phyloP scores from a whole-genome alignment of 2,329 filamentous ascomycete species.

The Beauveria asiatica region DNA sequence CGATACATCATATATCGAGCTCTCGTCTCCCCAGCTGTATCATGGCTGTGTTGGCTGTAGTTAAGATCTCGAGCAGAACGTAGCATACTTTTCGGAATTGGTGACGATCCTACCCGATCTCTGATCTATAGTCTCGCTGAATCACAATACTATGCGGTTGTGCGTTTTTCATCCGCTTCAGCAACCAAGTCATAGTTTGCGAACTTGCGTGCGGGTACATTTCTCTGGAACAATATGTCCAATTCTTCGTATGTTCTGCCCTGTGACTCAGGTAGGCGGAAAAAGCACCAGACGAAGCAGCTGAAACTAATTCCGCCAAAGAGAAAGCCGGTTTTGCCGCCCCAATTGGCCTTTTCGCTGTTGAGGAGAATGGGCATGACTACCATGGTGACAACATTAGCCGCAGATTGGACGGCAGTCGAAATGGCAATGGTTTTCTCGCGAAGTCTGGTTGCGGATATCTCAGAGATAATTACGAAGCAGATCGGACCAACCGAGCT shows the following conservation, averaged over 20 bases:
- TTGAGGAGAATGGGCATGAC: conserved; percentile 18
- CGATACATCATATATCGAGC: no score
- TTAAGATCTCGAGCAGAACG: no score
- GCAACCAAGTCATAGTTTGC: conserved; percentile 8
- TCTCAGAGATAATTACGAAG: conserved; percentile 33
- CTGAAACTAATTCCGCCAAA: conserved; percentile 15
- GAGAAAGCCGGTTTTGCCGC: conserved; percentile 18
- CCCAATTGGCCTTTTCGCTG: conserved; percentile 16
- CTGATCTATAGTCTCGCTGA: neutral
- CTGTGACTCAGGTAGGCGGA: conserved; percentile 19
- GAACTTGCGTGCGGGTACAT: conserved; percentile 15
- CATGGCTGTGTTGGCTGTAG: no score
- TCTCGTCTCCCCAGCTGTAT: no score
- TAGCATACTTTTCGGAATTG: no score
- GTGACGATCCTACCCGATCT: no score
- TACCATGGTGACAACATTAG: conserved; percentile 15
- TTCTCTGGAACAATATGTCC: conserved; percentile 15
- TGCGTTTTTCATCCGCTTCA: conserved; percentile 3
- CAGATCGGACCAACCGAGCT: conserved; percentile 34
- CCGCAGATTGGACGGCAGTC: conserved; percentile 19
- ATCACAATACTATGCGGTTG: neutral
- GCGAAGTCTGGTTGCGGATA: conserved; percentile 27
- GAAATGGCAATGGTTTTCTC: conserved; percentile 24
- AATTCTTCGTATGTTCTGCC: conserved; percentile 19
- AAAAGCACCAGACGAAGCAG: conserved; percentile 16